A percentile compares a stretch with the other conserved stretches of the same genome.
These are phyloP conservation scores for Rubia tinctorum DNA, from an alignment of 305 asterid species.

Conservation along the genomic window DNA sequence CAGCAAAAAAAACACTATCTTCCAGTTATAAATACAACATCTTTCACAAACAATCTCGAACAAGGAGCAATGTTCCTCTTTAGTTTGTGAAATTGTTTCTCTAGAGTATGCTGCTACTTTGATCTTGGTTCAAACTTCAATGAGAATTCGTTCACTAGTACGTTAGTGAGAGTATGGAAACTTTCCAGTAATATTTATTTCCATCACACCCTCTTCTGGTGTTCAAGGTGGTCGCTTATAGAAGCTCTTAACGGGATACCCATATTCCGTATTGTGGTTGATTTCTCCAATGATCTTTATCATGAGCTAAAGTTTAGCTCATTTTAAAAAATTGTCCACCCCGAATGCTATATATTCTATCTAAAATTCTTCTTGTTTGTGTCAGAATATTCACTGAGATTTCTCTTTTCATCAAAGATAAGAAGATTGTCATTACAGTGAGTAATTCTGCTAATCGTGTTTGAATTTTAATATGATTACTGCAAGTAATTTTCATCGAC, in stretches of 20 bases:
- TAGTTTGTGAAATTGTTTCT: neutral
- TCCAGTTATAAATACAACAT: no score
- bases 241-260: neutral
- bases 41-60: no score
- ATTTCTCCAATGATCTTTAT: neutral
- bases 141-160: no score
- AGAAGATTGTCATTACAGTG: no score
- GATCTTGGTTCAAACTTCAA: neutral
- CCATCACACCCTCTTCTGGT: neutral
- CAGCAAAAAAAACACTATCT: no score
- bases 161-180: neutral
- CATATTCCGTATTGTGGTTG: neutral
- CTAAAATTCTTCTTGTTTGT: neutral
- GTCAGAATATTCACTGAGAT: slow-evolving; percentile 33
- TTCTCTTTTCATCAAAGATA: no score
- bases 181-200: neutral
- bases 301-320: neutral
- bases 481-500: no score
- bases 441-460: no score
- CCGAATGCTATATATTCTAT: neutral
- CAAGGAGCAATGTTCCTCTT: neutral
- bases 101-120: neutral
- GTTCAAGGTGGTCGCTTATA: neutral
- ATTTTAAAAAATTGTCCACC: neutral
- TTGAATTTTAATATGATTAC: no score